A percentile compares a stretch with the other conserved stretches of the same genome.
phyloP scores from a whole-genome alignment of 2,329 filamentous ascomycete species.

The Trematosphaeria pertusa region DNA sequence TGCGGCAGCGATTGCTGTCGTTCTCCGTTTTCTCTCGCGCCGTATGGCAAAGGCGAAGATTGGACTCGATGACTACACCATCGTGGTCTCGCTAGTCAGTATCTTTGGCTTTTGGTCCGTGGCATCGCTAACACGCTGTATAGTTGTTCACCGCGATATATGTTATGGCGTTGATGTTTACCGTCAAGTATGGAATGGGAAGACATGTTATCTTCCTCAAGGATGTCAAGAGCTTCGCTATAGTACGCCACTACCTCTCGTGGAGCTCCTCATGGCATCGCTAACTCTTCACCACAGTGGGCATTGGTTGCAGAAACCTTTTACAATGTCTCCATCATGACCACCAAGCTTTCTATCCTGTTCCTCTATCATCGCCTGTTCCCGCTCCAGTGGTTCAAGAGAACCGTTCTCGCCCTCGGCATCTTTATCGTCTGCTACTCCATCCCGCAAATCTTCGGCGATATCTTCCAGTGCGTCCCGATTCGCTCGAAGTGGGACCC shows the following conservation, averaged over 20 bases:
- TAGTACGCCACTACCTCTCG: too few species aligned
- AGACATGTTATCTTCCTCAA: conserved; percentile 1
- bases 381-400: background rate
- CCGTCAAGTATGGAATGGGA: background rate
- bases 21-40: conserved; percentile 6
- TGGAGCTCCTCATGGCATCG: too few species aligned
- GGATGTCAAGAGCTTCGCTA: too few species aligned
- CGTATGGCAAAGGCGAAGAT: conserved; percentile 2
- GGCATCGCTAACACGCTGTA: too few species aligned
- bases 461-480: conserved; percentile 8
- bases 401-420: background rate
- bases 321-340: conserved; percentile 11
- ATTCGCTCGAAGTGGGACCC: conserved; percentile 9
- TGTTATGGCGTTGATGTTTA: background rate
- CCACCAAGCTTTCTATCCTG: conserved; percentile 16
- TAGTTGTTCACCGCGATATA: too few species aligned
- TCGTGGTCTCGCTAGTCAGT: background rate
- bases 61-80: conserved; percentile 4
- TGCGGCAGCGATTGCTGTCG: conserved; percentile 6
- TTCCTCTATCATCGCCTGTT: conserved; percentile 12
- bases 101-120: too few species aligned
- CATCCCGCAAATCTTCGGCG: background rate
- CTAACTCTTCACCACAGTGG: background rate
- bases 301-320: conserved; percentile 6
- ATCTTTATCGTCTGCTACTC: conserved; percentile 4